phyloP scores from a whole-genome alignment of 495 filamentous ascomycete species.

The Platismatia glauca region DNA sequence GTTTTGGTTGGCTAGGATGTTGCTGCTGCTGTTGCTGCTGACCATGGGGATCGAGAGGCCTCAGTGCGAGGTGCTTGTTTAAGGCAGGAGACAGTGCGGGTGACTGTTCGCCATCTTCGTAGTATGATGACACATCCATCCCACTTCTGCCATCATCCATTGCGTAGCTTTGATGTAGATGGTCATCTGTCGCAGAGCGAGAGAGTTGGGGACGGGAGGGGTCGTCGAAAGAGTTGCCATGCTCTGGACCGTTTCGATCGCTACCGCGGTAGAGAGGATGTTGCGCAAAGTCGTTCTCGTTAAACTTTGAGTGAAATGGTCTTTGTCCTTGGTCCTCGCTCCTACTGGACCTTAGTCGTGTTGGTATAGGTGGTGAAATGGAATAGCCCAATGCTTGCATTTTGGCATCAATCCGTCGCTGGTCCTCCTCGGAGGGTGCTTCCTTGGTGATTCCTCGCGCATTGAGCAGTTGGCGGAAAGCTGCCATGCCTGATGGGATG shows the following conservation, averaged over 20 bases:
- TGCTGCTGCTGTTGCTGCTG: conserved; percentile 1
- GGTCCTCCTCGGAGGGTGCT: conserved; percentile 10
- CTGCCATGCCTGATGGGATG: conserved; percentile 27
- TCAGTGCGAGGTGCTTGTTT: conserved; percentile 19
- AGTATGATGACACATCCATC: conserved; percentile 17
- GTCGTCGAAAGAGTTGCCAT: conserved; percentile 17
- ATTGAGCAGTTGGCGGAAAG: conserved; percentile 20
- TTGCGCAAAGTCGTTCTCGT: conserved; percentile 12
- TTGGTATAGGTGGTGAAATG: conserved; percentile 18
- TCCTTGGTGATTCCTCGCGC: conserved; percentile 12
- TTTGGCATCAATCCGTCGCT: conserved; percentile 16
- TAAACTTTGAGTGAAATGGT: conserved; percentile 21
- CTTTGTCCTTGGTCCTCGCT: conserved; percentile 12
- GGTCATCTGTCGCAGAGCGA: conserved; percentile 18
- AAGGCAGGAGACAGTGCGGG: conserved; percentile 19
- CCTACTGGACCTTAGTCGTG: conserved; percentile 9
- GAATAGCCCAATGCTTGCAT: conserved; percentile 23
- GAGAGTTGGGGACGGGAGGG: conserved; percentile 14
- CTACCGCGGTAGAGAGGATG: conserved; percentile 15
- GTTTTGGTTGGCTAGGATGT: conserved; percentile 4
- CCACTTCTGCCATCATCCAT: conserved; percentile 6
- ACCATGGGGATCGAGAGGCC: conserved; percentile 14
- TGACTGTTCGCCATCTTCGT: conserved; percentile 18
- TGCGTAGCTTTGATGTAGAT: conserved; percentile 9
- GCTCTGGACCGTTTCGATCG: conserved; percentile 5